Base-by-base conservation (phyloP, 1,284 basidiomycete species). In the Apiotrichum gracile region DNA sequence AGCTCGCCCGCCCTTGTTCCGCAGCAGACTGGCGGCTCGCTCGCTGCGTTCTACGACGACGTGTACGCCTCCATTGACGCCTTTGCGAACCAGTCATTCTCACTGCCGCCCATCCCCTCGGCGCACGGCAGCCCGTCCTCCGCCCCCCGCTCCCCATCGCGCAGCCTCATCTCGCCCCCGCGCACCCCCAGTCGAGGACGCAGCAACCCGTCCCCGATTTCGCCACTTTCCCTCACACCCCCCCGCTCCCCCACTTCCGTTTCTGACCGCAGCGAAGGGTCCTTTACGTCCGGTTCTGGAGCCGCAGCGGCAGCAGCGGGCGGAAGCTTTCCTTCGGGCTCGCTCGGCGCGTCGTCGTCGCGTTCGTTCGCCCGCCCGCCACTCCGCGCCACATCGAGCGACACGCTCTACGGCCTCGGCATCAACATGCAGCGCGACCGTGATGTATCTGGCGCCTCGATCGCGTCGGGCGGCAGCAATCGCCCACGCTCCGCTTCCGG, bases 41-140 rank as follows among this genome's bases (percentile, higher is more conserved):
- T 55, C 34, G 47, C 37, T 21, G 53, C 37, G 26, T 43, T 48
- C n/a, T 73, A 69, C 51, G 64, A 71, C 54, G 67, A 65, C 33
- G 62, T 73, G 44, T 58, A 69, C 26, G 62, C 65, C 14, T 60
- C 63, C 19, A 66, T 73, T 29, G 66, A 73, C 51, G 63, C 61
- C 13, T 63, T 71, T 16, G 69, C 65, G n/a, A 45, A 47, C 14
- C 53, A 54, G 14, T 41, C 47, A 7, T 34, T 49, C 31, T 14
- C n/a, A 5, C 31, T 45, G 29, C 31, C 43, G 4, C 43, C 43
- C 35, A 51, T 40, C 27, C 49, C 41, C n/a, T 49, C 54, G 14
- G 13, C 49, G n/a, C 52, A 38, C 22, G 52, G 50, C 35, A 12
- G 41, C 2, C 37, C 24, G 17, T 17, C 24, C 17, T n/a, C 49